Evolutionary conservation across 345 rosid species (phyloP), one percentile per base, ranked within the genome.

Genomic region (Streptanthus diversifolius): DNA sequence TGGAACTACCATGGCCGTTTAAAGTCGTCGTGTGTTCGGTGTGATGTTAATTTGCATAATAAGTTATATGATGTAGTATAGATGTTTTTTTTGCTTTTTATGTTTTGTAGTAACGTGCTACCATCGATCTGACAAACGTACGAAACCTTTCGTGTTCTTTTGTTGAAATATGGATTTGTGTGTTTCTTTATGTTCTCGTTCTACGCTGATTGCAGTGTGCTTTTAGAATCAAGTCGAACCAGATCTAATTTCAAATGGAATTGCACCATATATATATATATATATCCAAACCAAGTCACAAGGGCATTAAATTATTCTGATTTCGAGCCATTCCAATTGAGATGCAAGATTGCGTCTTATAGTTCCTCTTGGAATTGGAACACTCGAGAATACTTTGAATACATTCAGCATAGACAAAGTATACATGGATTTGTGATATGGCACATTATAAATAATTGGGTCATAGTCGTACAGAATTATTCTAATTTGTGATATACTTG

Each of bases 1-100:
- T 60, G 82, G 72, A 10, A 19, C 66, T 13, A 57, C 71, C 13
- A 76, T 76, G 80, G 75, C 80, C 5, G 71, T 45, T 19, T 76
- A 69, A 63, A 61, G 29, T 30, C 61, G 3, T 17, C 0, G 29
- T 62, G 12, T 53, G 41, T 58, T 39, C 17, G 29, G 18, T 54
- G 22, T 21, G 8, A 63, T 57, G 15, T 51, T 11, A 48, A 41
- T 53, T 49, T 32, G 43, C 51, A 24, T 57, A 39, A 30, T 49
- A 66, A 48, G 41, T 56, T 53, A 8, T 54, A 22, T 29, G 0
- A 24, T 53, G 8, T 45, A 53, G 27, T 51, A n/a, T n/a, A n/a
- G n/a, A n/a, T n/a, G 1, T 11, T 11, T 1, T 52, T 4, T 9
- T n/a, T 44, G 2, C 14, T n/a, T 0, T 3, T 18, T 11, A 5